These are phyloP conservation scores for Oryza meyeriana DNA, from an alignment of 176 grass and related monocot genomes.

Conservation along the genomic window DNA sequence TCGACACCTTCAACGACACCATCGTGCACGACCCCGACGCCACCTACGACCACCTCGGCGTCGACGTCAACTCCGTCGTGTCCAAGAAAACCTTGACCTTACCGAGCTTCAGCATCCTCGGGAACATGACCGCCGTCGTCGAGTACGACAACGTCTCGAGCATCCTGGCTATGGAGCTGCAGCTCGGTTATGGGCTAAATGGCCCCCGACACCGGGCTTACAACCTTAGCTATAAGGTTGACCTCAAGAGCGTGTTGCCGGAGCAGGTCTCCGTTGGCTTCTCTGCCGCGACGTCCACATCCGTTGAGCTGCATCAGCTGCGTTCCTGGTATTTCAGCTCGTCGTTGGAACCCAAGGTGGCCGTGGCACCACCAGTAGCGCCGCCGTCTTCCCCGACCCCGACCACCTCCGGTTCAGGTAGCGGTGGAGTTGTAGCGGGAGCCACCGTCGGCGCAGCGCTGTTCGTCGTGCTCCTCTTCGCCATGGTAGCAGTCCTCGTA, in stretches of 20 bases:
- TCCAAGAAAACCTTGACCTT: not conserved
- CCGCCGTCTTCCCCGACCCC: not conserved
- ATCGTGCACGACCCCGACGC: not conserved
- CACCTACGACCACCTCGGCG: not conserved
- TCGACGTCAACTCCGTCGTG: not conserved
- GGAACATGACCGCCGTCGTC: not conserved
- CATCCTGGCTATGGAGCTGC: not conserved
- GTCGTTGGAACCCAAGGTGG: not conserved
- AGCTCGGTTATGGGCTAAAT: not conserved
- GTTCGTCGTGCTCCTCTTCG: not conserved
- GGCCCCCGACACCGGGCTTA: fast-evolving
- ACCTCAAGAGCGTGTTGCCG: slow-evolving; percentile 25
- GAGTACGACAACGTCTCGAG: not conserved
- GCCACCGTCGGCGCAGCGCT: not conserved
- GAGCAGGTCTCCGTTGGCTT: slow-evolving; percentile 41
- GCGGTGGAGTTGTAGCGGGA: not conserved
- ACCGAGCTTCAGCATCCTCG: not conserved
- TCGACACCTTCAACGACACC: not conserved
- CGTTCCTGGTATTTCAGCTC: slow-evolving; percentile 42
- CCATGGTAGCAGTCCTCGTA: not conserved
- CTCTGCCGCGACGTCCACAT: slow-evolving; percentile 24
- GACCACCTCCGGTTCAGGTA: not conserved
- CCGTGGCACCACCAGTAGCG: not conserved
- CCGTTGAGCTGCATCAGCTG: slow-evolving; percentile 26
- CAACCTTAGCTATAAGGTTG: not conserved